Evolutionary conservation across 495 filamentous ascomycete genomes (phyloP), one percentile per base, ranked within the genome.

Genomic region (Aspergillus bridgeri): DNA sequence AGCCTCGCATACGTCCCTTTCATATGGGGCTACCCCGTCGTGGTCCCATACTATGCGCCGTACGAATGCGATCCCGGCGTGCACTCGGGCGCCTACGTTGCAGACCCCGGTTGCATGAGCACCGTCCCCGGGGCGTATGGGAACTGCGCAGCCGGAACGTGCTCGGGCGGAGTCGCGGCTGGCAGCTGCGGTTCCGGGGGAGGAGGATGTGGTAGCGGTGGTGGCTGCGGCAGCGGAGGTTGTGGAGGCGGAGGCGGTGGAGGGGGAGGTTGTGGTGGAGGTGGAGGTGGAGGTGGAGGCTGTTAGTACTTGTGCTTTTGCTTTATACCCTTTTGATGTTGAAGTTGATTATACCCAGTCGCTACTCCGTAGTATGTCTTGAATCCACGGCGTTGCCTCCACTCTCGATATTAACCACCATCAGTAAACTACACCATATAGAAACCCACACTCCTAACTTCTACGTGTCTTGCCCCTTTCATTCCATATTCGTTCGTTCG

Each of bases 101-200:
- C 62, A 15, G 75, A 81, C 53, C 80, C 78, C 5, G 60, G 60
- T 22, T 83, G 80, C 64, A 79, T 79, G 63, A 77, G 56, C 60
- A 64, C 69, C 23, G 60, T 65, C 17, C 51, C 45, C 50, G 81
- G 65, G 23, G 77, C 45, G 58, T 70, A 60, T 67, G 79, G 75
- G 3, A 79, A 75, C 51, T 81, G 80, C 61, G 75, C 69, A 42
- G 64, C 70, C 9, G 79, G 80, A 11, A 73, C 74, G 29, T 81
- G 83, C 69, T 81, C 75, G 0, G 83, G 74, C 15, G 79, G 68
- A 1, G 81, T 78, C n/a, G 81, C 82, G 15, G 79, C 79, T 42
- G 81, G 83, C 1, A 69, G 71, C 9, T 80, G 80, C 61, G 79
- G 75, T 57, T 79, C 79, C 20, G 66, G 64, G 63, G 38, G 68